Evolutionary conservation across 345 rosid genomes (phyloP), one percentile per base, ranked within the genome.

Genomic region (Citrus inodora): DNA sequence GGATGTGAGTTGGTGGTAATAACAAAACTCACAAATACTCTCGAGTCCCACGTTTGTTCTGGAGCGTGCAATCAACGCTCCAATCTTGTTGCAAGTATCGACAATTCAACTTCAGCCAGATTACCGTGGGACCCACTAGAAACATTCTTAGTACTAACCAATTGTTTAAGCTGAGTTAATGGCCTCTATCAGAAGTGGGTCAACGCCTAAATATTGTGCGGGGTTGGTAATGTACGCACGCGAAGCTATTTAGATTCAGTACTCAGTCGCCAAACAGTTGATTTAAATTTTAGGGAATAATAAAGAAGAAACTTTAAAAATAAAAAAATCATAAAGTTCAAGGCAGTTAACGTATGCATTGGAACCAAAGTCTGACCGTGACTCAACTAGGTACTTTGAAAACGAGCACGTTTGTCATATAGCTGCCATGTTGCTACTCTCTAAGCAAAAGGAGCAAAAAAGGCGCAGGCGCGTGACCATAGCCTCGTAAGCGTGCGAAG

Each of bases 61-160:
- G 53, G 78, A 70, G 67, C 77, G 82, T 86, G 82, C 8, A 3
- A 5, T 1, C 3, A 70, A 74, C 79, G 30, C 22, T 24, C 76
- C 79, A 80, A 72, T 64, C 7, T 16, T 3, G 62, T 17, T 0
- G 28, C 63, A 1, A 19, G 11, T 7, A 65, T 19, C n/a, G 5
- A 33, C 33, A 33, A 11, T 17, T 64, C 67, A 28, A 14, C 1
- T 0, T 9, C 0, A 40, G 35, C 68, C 67, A 72, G 74, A 5
- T 72, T 80, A 75, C 67, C 9, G 74, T 77, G 85, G 85, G 80
- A 35, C 76, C 86, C 71, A 22, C 61, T 10, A 30, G 25, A 55
- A 79, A 59, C 66, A 67, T 81, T 79, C 75, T 46, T 40, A 74
- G 70, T 73, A 67, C 38, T 78, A 78, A 76, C 75, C 72, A 56